Conservation (phyloP, 2,329 filamentous ascomycete genomes). For the Colletotrichum godetiae region DNA sequence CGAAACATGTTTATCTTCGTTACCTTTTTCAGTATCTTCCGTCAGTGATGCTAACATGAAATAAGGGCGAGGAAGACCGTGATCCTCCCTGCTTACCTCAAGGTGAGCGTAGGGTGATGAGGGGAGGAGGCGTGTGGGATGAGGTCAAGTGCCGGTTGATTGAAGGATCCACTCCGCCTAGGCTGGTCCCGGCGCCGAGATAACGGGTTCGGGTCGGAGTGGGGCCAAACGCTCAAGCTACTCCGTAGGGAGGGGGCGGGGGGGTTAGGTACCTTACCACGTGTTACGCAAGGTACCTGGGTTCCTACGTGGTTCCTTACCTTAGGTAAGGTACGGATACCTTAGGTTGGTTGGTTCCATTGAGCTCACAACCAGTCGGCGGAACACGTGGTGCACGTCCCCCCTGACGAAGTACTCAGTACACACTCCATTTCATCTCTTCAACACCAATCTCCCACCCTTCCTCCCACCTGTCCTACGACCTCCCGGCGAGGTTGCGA, state of each 20-base stretch:
- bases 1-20: too few relatives aligned
- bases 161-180: background rate
- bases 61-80: too few relatives aligned
- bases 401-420: background rate
- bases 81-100: too few relatives aligned
- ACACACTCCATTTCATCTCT: background rate
- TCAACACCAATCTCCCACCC: constrained; percentile 18
- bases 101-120: background rate
- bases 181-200: background rate
- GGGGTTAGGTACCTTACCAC: too few relatives aligned
- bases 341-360: constrained; percentile 3
- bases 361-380: constrained; percentile 32
- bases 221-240: background rate
- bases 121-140: background rate
- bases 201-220: background rate
- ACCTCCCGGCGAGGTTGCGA: constrained; percentile 15
- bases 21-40: too few relatives aligned
- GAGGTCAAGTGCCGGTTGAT: background rate
- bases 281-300: too few relatives aligned
- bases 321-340: too few relatives aligned
- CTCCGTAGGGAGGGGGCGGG: too few relatives aligned
- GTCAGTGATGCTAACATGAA: too few relatives aligned
- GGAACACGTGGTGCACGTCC: constrained; percentile 31
- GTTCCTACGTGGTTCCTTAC: too few relatives aligned
- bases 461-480: background rate